Evolutionary conservation across 2,329 filamentous ascomycete genomes (phyloP), one percentile per base, ranked within the genome.

Genomic region (Pseudocercospora crystallina): DNA sequence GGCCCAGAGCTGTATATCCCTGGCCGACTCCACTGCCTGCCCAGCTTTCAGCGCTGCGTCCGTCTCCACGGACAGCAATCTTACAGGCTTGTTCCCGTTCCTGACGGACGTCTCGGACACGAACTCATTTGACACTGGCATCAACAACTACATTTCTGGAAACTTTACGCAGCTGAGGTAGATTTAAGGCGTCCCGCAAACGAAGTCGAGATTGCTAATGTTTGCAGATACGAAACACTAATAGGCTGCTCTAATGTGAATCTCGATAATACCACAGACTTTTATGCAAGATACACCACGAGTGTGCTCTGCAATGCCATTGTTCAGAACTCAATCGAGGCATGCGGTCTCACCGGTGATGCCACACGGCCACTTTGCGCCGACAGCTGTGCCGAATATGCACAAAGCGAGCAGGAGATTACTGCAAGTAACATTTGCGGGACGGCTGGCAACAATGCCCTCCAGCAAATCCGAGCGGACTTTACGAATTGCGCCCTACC

Each of bases 231-330:
- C 72, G 80, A 88, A 69, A 77, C 80, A 46, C 76, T 90, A 41
- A 81, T 99, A 58, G 92, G 92, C 49, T 99, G 94, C 69, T 78
- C 81, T 41, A 80, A 81, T 56, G 77, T 96, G 63, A 83, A 94
- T 65, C 80, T 91, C 49, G 83, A 82, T 49, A 88, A 95, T 68
- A 86, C 90, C 3, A 86, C 83, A 60, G 80, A 87, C 64, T 82
- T 91, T 65, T 99, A 99, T 72, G 92, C 94, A 42, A 86, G 94
- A 62, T 99, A 92, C 73, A 95, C 92, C 5, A 94, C 84, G 40
- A 94, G 88, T 54, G 86, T 95, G 57, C 80, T 99, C 58, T 99
- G 94, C 79, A 97, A 95, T 76, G 81, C 89, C 59, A 87, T 99
- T 66, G 82, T 99, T 43, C 94, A 99, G 71, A 91, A 90, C 67